A percentile compares a stretch with the other conserved stretches of the same genome.
phyloP scores from a whole-genome alignment of 176 grass and related monocot genomes.

The Oryza australiensis region DNA sequence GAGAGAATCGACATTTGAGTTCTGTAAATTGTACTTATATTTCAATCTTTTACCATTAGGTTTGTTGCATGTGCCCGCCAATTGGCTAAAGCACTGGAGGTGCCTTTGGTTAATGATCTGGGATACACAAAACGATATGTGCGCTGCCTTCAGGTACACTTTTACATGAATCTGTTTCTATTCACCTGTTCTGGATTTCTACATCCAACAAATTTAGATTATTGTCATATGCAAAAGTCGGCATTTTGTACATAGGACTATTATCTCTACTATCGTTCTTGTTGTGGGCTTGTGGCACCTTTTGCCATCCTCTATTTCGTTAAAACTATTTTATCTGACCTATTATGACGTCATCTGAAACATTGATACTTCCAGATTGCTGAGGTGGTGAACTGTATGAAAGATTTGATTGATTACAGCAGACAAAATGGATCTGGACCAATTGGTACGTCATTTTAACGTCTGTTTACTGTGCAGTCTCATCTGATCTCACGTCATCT shows the following conservation, averaged over 20 bases:
- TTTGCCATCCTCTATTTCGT: neutral
- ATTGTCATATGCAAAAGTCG: neutral
- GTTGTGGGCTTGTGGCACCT: neutral
- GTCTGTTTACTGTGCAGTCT: neutral
- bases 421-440: slow-evolving; percentile 84
- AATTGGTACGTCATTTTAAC: slow-evolving; percentile 51
- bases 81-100: slow-evolving; percentile 91
- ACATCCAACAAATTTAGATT: neutral
- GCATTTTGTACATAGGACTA: neutral
- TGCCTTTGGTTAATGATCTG: slow-evolving; percentile 97
- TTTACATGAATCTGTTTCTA: neutral
- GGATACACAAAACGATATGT: slow-evolving; percentile 99
- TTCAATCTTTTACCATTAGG: slow-evolving; percentile 52
- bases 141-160: slow-evolving; percentile 90
- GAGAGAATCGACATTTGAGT: neutral
- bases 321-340: slow-evolving; percentile 23
- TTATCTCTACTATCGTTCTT: too few relatives aligned
- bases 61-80: slow-evolving; percentile 84
- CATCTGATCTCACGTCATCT: neutral
- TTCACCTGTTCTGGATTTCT: slow-evolving; percentile 13
- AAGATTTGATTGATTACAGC: slow-evolving; percentile 98
- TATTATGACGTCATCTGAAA: slow-evolving; percentile 32
- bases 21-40: slow-evolving; percentile 9
- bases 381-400: slow-evolving; percentile 98
- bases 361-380: slow-evolving; percentile 67